Evolutionary conservation across 768 basidiomycete genomes (phyloP).

Genomic region (Phlebiopsis gigantea): DNA sequence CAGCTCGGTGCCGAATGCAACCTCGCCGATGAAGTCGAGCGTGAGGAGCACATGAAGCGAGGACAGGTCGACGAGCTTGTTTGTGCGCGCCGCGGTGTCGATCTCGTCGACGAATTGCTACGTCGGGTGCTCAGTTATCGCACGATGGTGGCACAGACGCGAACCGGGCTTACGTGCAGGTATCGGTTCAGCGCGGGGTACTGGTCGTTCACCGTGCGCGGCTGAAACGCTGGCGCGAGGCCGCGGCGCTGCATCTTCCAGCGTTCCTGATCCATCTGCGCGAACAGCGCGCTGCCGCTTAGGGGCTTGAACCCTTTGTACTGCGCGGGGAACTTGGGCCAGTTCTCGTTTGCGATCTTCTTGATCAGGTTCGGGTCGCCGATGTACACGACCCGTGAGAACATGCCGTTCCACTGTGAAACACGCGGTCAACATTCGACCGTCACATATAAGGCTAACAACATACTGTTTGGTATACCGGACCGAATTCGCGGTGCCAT

Average conservation of each 20-base stretch:
- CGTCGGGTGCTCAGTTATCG: neutral
- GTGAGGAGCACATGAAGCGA: neutral
- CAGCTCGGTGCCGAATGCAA: neutral
- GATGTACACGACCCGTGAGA: neutral
- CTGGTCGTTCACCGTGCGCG: neutral
- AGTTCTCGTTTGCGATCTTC: constrained; percentile 4
- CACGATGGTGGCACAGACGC: neutral
- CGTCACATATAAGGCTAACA: neutral
- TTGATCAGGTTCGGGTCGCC: neutral
- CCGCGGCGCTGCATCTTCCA: neutral
- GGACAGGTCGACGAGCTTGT: neutral
- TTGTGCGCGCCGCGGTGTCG: neutral
- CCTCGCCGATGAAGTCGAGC: constrained; percentile 6
- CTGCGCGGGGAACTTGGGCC: constrained; percentile 6
- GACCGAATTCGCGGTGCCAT: constrained; percentile 3
- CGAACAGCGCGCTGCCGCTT: constrained; percentile 1
- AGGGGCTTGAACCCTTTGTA: neutral
- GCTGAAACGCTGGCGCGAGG: constrained; percentile 4
- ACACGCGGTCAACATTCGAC: neutral
- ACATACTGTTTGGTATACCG: constrained; percentile 2
- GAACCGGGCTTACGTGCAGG: neutral
- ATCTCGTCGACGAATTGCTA: neutral
- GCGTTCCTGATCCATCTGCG: constrained; percentile 2
- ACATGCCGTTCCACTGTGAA: neutral
- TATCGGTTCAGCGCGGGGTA: neutral